These are phyloP conservation scores for Tylopilus balloui DNA, from an alignment of 768 basidiomycete genomes.

Conservation along the genomic window DNA sequence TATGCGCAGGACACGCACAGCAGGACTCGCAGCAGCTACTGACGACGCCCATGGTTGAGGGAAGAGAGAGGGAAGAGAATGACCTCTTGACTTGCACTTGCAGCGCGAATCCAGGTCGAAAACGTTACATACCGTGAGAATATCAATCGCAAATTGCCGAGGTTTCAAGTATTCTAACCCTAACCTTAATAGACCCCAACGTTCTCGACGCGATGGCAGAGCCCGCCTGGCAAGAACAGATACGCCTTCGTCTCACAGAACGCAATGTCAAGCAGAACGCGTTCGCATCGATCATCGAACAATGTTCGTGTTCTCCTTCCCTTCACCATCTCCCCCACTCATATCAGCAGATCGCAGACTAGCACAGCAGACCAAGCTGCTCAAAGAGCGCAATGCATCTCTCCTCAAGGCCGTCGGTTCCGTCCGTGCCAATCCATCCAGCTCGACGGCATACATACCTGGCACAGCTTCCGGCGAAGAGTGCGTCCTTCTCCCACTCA, in stretches of 20 bases:
- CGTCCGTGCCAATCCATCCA: conserved; percentile 58
- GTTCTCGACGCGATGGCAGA: conserved; percentile 56
- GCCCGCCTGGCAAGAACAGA: conserved; percentile 79
- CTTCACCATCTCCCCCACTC: conserved; percentile 6
- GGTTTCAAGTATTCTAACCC: conserved; percentile 14
- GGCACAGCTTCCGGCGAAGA: conserved; percentile 59
- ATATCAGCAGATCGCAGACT: conserved; percentile 71
- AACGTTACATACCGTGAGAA: conserved; percentile 24
- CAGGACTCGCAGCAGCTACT: conserved; percentile 82
- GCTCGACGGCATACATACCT: conserved; percentile 57
- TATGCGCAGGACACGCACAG: conserved; percentile 45
- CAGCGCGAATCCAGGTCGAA: conserved; percentile 14
- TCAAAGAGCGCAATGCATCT: conserved; percentile 90
- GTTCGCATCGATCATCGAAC: conserved; percentile 83
- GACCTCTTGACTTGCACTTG: conserved; percentile 7
- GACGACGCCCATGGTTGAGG: conserved; percentile 60
- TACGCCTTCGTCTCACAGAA: conserved; percentile 74
- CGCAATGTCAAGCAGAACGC: conserved; percentile 79
- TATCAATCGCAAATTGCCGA: conserved; percentile 20
- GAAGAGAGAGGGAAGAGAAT: background rate
- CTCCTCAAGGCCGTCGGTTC: conserved; percentile 80
- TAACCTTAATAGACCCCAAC: conserved; percentile 19
- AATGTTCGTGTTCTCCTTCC: conserved; percentile 61
- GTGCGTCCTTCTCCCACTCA: conserved; percentile 39
- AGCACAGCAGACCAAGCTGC: conserved; percentile 85